phyloP scores from a whole-genome alignment of 78 protist species.

The Diacronema lutheri region DNA sequence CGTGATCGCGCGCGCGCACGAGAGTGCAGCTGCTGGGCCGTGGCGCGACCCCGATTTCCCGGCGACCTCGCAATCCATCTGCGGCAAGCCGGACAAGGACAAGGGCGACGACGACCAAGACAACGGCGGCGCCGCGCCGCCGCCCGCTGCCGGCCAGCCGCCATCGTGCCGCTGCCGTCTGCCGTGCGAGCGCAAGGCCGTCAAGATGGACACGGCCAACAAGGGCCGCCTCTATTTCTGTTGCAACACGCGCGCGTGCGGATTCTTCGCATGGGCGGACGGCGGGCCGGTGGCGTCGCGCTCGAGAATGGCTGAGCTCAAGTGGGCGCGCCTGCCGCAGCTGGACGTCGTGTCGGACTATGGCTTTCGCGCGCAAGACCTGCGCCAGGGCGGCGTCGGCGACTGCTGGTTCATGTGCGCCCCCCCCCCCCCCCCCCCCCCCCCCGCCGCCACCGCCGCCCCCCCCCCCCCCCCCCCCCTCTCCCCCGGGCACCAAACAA shows the following conservation, averaged over 20 bases:
- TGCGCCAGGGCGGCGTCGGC: constrained; percentile 34
- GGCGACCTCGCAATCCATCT: too few relatives aligned
- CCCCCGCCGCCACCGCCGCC: too few relatives aligned
- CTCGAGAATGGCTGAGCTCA: not conserved
- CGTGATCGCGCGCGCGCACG: too few relatives aligned
- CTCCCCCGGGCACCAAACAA: too few relatives aligned
- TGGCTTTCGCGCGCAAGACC: constrained; percentile 25
- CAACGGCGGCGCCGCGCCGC: not conserved
- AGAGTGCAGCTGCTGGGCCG: too few relatives aligned
- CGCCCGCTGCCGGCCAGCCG: not conserved
- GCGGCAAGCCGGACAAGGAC: too few relatives aligned
- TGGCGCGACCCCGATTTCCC: too few relatives aligned
- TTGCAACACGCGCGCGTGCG: not conserved
- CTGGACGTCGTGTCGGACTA: constrained; percentile 10
- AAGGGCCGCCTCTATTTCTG: constrained; percentile 21
- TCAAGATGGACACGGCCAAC: constrained; percentile 15
- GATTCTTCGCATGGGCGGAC: constrained; percentile 35
- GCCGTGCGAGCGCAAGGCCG: not conserved
- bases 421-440: too few relatives aligned
- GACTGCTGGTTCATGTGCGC: constrained; percentile 51
- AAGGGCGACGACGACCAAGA: too few relatives aligned
- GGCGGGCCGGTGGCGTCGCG: not conserved
- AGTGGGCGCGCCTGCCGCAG: constrained; percentile 19
- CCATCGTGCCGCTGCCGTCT: not conserved
- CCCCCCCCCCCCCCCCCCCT: too few relatives aligned